Percentiles rank a stretch among this genome's conserved stretches.
These are phyloP conservation scores for Pyronema omphalodes DNA, from an alignment of 495 filamentous ascomycete species.

Conservation along the genomic window DNA sequence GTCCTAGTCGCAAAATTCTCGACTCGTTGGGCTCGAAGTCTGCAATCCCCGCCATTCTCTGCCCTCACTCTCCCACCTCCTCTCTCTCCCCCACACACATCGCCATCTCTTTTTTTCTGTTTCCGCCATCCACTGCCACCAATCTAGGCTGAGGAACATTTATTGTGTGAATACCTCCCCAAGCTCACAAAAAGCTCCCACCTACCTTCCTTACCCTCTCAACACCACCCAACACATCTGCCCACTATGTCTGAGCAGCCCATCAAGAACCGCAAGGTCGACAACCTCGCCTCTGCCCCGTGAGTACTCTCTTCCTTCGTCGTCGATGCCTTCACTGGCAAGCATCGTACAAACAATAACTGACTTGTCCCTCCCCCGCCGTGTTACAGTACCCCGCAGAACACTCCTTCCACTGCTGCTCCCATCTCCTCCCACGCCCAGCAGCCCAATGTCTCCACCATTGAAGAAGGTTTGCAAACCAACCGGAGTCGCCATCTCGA, in stretches of 20 bases:
- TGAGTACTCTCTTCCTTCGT: constrained; percentile 32
- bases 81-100: not conserved
- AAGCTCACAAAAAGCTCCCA: constrained; percentile 9
- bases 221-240: constrained; percentile 11
- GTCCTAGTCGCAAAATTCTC: not conserved
- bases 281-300: constrained; percentile 58
- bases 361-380: constrained; percentile 4
- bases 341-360: constrained; percentile 11
- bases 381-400: constrained; percentile 65
- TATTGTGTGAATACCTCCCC: not conserved
- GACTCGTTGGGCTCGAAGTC: not conserved
- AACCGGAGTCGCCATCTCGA: constrained; percentile 7
- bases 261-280: constrained; percentile 75
- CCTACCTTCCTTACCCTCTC: constrained; percentile 16
- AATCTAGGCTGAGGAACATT: no score
- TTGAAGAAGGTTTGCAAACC: constrained; percentile 72
- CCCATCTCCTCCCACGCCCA: constrained; percentile 96
- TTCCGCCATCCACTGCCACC: not conserved
- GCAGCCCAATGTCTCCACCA: constrained; percentile 83
- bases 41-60: not conserved
- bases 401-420: constrained; percentile 83
- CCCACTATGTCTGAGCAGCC: constrained; percentile 55
- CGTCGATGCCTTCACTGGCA: constrained; percentile 18
- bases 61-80: not conserved
- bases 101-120: not conserved